Conservation (phyloP, 352 stramenopile species). For the Phytophthora multivora region DNA sequence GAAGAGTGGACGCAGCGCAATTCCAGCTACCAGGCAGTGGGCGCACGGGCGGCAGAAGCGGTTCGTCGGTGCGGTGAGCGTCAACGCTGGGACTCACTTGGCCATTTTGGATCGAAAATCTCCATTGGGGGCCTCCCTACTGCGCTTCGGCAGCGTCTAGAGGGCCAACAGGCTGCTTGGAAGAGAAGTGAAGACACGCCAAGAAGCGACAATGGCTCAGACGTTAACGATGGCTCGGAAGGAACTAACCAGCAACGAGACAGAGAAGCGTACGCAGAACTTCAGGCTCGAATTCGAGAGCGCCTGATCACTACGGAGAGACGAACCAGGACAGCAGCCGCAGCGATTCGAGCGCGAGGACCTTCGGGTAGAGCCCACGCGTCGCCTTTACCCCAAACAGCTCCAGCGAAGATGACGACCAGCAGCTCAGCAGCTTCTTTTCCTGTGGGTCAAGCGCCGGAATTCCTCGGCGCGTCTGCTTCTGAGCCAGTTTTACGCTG, state of each 20-base stretch:
- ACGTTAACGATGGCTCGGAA: slow-evolving; percentile 3
- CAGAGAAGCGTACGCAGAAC: slow-evolving; percentile 23
- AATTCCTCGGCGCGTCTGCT: neutral
- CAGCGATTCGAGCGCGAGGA: slow-evolving; percentile 9
- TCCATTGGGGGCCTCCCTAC: slow-evolving; percentile 1
- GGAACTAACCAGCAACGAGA: slow-evolving; percentile 8
- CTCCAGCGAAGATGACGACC: slow-evolving; percentile 13
- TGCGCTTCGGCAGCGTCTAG: slow-evolving; percentile 31
- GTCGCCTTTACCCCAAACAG: slow-evolving; percentile 12
- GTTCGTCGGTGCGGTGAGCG: slow-evolving; percentile 36
- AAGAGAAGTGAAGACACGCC: neutral
- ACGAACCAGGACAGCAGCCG: slow-evolving; percentile 30
- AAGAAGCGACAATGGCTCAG: slow-evolving; percentile 10
- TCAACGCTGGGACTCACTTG: slow-evolving; percentile 54
- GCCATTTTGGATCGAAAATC: slow-evolving; percentile 28
- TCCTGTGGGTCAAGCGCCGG: neutral
- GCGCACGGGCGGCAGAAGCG: slow-evolving; percentile 26
- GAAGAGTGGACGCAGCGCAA: slow-evolving; percentile 59
- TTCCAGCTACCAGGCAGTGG: slow-evolving; percentile 54
- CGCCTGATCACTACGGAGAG: slow-evolving; percentile 25
- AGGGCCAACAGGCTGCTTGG: slow-evolving; percentile 29
- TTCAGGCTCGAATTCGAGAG: slow-evolving; percentile 32
- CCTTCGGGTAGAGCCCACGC: slow-evolving; percentile 3
- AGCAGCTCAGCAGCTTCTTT: slow-evolving; percentile 15
- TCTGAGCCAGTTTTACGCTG: slow-evolving; percentile 16